Evolutionary conservation across 1,284 basidiomycete genomes (phyloP).

Genomic region (Bondarzewia mesenterica): DNA sequence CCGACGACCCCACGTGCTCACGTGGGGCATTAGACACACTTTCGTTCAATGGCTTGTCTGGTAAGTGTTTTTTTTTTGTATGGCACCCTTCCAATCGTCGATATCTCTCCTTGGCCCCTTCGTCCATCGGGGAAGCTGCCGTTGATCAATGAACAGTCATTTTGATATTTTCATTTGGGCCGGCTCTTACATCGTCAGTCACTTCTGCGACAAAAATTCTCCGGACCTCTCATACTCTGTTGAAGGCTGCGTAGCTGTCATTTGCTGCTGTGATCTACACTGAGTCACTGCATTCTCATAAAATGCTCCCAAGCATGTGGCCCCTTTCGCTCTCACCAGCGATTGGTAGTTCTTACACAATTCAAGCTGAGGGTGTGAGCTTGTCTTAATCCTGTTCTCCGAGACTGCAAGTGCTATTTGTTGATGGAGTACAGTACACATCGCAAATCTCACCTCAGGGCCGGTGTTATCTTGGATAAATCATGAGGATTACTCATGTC

Average conservation of each 20-base stretch:
- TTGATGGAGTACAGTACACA: neutral
- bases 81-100: too few relatives aligned
- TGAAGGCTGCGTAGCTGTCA: too few relatives aligned
- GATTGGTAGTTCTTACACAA: too few relatives aligned
- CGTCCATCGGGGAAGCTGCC: neutral
- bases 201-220: neutral
- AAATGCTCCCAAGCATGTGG: too few relatives aligned
- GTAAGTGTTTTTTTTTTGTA: constrained; percentile 29
- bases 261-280: too few relatives aligned
- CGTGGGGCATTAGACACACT: constrained; percentile 25
- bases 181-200: neutral
- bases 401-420: too few relatives aligned
- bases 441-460: too few relatives aligned
- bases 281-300: too few relatives aligned
- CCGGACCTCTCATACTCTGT: neutral
- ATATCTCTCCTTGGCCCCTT: neutral
- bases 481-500: neutral
- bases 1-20: constrained; percentile 21
- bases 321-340: too few relatives aligned
- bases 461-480: neutral
- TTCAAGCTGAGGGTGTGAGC: too few relatives aligned
- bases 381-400: too few relatives aligned
- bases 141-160: neutral
- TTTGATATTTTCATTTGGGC: neutral
- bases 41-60: constrained; percentile 36